phyloP scores from a whole-genome alignment of 225 moss, liverwort and hornwort genomes.

The Anthoceros angustus region DNA sequence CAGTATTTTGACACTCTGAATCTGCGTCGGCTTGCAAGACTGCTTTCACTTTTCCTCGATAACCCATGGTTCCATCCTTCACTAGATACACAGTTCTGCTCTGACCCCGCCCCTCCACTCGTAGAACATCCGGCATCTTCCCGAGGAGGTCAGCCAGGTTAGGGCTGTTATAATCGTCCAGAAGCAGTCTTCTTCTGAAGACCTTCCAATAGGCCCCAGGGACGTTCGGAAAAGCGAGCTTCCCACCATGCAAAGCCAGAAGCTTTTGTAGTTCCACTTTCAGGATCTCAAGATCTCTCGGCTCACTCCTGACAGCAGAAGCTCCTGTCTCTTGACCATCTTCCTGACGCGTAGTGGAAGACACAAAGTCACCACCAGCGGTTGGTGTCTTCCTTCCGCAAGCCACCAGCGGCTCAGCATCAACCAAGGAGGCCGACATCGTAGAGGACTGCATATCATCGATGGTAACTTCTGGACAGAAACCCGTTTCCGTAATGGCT shows the following conservation, averaged over 20 bases:
- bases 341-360: background rate
- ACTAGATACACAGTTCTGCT: slow-evolving; percentile 46
- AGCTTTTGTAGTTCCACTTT: slow-evolving; percentile 62
- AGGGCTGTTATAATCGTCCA: slow-evolving; percentile 49
- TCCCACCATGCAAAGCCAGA: slow-evolving; percentile 38
- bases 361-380: background rate
- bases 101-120: slow-evolving; percentile 56
- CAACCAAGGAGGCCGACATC: background rate
- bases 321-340: background rate
- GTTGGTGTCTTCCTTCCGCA: background rate
- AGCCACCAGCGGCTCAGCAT: background rate
- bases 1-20: too few relatives aligned
- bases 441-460: too few relatives aligned
- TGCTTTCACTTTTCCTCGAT: slow-evolving; percentile 15
- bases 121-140: slow-evolving; percentile 58
- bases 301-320: slow-evolving; percentile 5
- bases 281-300: slow-evolving; percentile 40
- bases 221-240: slow-evolving; percentile 59
- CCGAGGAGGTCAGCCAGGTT: slow-evolving; percentile 57
- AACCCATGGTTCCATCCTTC: slow-evolving; percentile 50
- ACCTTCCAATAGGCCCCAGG: slow-evolving; percentile 61
- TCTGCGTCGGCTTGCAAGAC: background rate
- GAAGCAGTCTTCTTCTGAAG: slow-evolving; percentile 48
- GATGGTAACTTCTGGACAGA: too few relatives aligned
- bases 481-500: background rate